Percentiles rank a stretch among this genome's conserved stretches.
These are phyloP conservation scores for Bipolaris gigantea DNA, from an alignment of 2,329 filamentous ascomycete genomes.

Conservation along the genomic window DNA sequence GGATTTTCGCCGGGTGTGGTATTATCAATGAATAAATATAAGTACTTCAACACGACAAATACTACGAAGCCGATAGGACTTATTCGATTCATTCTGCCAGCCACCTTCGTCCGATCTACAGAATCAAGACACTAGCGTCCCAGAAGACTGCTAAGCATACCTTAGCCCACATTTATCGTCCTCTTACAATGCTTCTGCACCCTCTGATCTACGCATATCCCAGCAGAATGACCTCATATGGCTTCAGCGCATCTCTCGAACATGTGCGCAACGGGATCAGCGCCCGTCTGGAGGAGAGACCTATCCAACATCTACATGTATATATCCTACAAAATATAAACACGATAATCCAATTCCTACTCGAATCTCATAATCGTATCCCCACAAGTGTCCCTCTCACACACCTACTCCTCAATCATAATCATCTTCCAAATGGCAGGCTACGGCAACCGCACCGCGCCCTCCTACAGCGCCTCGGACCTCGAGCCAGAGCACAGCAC, in stretches of 20 bases:
- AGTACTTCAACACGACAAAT: background rate
- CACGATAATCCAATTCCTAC: no score
- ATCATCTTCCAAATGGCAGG: constrained; percentile 31
- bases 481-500: constrained; percentile 25
- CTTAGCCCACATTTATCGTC: constrained; percentile 23
- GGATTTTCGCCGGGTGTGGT: background rate
- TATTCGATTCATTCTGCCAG: background rate
- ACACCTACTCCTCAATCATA: no score
- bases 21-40: background rate
- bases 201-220: constrained; percentile 13
- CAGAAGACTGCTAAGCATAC: constrained; percentile 23
- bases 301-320: constrained; percentile 1
- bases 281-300: background rate
- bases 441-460: constrained; percentile 43
- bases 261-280: background rate
- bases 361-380: background rate
- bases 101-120: constrained; percentile 11
- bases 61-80: background rate
- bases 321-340: background rate
- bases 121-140: constrained; percentile 5
- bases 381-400: background rate
- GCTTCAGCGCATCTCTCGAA: constrained; percentile 12
- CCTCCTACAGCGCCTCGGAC: constrained; percentile 20
- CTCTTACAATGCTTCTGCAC: constrained; percentile 20
- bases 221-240: constrained; percentile 37